Percentiles rank a stretch among this genome's conserved stretches.
These are phyloP conservation scores for Trypanosoma cruzi DNA, from an alignment of 208 protist species.

Conservation along the genomic window DNA sequence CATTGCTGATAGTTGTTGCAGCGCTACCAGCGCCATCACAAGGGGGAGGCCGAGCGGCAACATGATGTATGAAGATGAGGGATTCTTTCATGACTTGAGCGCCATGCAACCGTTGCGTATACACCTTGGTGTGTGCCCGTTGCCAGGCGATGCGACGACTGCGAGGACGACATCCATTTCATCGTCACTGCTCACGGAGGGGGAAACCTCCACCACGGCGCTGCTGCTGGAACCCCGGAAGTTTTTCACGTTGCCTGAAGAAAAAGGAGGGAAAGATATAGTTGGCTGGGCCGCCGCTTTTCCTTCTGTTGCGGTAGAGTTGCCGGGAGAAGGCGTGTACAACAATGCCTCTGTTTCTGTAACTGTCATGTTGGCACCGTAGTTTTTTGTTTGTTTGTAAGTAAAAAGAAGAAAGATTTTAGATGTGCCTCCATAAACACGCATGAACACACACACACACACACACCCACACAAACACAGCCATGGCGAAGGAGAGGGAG, in stretches of 20 bases:
- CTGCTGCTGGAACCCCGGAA: constrained; percentile 24
- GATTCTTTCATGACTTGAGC: constrained; percentile 46
- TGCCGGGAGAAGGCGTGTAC: constrained; percentile 35
- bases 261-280: constrained; percentile 35
- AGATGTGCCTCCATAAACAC: no score
- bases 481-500: neutral
- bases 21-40: neutral
- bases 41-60: constrained; percentile 10
- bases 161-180: neutral
- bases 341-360: constrained; percentile 31
- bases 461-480: neutral
- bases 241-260: constrained; percentile 36
- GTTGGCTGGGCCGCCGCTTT: constrained; percentile 58
- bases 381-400: no score
- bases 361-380: constrained; percentile 29
- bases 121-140: constrained; percentile 54
- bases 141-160: constrained; percentile 21
- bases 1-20: neutral
- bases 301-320: constrained; percentile 35
- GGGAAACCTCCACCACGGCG: constrained; percentile 6
- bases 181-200: neutral
- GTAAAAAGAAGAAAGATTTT: no score
- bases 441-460: no score
- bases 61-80: neutral
- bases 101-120: constrained; percentile 40